Percentiles rank a stretch among this genome's conserved stretches.
These are phyloP conservation scores for Nannochloris sp. DNA, from an alignment of 139 green algal genomes.

Conservation along the genomic window DNA sequence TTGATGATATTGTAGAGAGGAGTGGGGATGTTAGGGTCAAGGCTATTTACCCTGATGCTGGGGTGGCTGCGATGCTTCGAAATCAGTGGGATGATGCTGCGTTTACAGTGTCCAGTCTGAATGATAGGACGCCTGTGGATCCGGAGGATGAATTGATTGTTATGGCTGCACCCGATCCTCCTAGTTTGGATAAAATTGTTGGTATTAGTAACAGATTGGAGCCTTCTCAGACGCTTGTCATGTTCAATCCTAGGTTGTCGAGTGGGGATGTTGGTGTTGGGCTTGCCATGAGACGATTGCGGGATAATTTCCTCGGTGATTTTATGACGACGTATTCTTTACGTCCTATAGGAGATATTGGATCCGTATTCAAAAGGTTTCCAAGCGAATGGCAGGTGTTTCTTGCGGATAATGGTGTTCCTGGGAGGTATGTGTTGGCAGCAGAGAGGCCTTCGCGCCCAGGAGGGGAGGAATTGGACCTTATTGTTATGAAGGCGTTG, in stretches of 20 bases:
- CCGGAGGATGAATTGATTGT: conserved; percentile 73
- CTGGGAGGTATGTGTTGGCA: conserved; percentile 33
- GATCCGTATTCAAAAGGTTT: conserved; percentile 57
- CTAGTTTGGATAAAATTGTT: conserved; percentile 18
- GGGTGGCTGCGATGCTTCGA: conserved; percentile 82
- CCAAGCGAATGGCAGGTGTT: conserved; percentile 70
- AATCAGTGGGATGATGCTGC: conserved; percentile 56
- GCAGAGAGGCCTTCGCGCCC: conserved; percentile 27
- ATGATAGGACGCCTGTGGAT: conserved; percentile 45
- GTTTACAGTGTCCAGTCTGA: conserved; percentile 66
- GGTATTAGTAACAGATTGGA: not conserved
- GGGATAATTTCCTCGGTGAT: conserved; percentile 59
- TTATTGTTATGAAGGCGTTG: conserved; percentile 38
- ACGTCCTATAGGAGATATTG: conserved; percentile 67
- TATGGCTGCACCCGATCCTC: conserved; percentile 70
- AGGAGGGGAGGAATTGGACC: conserved; percentile 34
- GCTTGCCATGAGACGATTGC: conserved; percentile 77
- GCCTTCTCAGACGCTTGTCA: conserved; percentile 47
- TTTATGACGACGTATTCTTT: conserved; percentile 84
- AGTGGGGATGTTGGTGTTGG: conserved; percentile 91
- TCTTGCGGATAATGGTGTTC: conserved; percentile 14
- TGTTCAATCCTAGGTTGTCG: conserved; percentile 86
- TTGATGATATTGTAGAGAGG: conserved; percentile 41
- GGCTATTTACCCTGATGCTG: conserved; percentile 81
- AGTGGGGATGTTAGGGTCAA: conserved; percentile 8